Percentiles rank a stretch among this genome's conserved stretches.
Evolutionary conservation across 305 asterid genomes (phyloP).

Genomic region (Plantago rigida): DNA sequence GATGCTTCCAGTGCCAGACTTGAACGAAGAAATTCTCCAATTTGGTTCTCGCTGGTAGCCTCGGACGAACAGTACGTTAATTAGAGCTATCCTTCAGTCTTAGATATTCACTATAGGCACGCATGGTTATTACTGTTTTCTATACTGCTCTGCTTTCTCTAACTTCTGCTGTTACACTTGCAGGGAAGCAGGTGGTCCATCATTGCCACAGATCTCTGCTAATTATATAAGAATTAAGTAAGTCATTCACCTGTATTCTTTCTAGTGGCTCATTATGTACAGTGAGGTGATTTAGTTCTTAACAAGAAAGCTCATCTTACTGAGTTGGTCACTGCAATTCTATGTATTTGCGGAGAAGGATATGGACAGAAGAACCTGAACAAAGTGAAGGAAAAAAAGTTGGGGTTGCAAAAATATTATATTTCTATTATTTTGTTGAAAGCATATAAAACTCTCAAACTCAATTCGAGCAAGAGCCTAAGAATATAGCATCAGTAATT

Average conservation of each 20-base stretch:
- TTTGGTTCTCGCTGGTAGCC: slow-evolving; percentile 90
- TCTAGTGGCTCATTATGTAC: background rate
- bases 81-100: slow-evolving; percentile 7
- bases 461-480: too few species aligned
- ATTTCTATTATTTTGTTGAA: too few species aligned
- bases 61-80: slow-evolving; percentile 53
- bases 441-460: too few species aligned
- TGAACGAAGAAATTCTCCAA: slow-evolving; percentile 51
- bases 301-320: too few species aligned
- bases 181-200: slow-evolving; percentile 62
- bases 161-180: slow-evolving; percentile 26
- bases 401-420: too few species aligned
- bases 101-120: background rate
- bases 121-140: background rate
- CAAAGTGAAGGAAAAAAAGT: too few species aligned
- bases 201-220: slow-evolving; percentile 81
- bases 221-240: slow-evolving; percentile 86
- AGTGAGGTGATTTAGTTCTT: slow-evolving; percentile 1
- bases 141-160: slow-evolving; percentile 20
- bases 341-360: too few species aligned
- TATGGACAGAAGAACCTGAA: too few species aligned
- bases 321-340: background rate
- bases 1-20: slow-evolving; percentile 46
- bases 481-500: too few species aligned
- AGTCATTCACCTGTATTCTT: slow-evolving; percentile 28